phyloP scores from a whole-genome alignment of 2,329 filamentous ascomycete species.

The Alternaria arbusti region DNA sequence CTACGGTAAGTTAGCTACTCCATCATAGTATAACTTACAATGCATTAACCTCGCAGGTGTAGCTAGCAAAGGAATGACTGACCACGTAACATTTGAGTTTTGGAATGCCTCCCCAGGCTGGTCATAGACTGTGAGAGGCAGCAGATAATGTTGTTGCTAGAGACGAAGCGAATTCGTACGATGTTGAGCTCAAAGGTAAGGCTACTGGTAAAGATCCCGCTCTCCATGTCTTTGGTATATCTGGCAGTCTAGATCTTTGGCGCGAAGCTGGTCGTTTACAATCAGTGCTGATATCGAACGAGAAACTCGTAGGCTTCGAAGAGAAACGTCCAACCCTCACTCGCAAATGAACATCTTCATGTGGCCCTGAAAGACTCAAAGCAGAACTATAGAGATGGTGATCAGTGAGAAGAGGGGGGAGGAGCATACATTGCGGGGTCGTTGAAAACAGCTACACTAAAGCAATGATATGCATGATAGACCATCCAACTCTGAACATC shows the following conservation, averaged over 20 bases:
- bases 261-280: neutral
- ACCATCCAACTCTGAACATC: neutral
- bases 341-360: neutral
- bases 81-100: neutral
- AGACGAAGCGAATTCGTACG: neutral
- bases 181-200: neutral
- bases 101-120: neutral
- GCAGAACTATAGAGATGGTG: fast-evolving
- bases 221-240: fast-evolving
- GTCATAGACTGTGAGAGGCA: neutral
- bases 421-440: neutral
- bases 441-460: neutral
- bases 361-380: neutral
- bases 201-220: neutral
- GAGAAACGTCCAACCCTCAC: no score
- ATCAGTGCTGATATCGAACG: neutral
- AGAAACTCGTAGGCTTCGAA: fast-evolving
- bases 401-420: neutral
- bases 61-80: neutral
- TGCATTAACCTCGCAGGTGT: neutral
- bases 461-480: neutral
- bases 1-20: fast-evolving
- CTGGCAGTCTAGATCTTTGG: fast-evolving
- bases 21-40: neutral
- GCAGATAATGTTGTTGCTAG: neutral